phyloP scores from a whole-genome alignment of 2,329 filamentous ascomycete species.

The Aspergillus neotritici region DNA sequence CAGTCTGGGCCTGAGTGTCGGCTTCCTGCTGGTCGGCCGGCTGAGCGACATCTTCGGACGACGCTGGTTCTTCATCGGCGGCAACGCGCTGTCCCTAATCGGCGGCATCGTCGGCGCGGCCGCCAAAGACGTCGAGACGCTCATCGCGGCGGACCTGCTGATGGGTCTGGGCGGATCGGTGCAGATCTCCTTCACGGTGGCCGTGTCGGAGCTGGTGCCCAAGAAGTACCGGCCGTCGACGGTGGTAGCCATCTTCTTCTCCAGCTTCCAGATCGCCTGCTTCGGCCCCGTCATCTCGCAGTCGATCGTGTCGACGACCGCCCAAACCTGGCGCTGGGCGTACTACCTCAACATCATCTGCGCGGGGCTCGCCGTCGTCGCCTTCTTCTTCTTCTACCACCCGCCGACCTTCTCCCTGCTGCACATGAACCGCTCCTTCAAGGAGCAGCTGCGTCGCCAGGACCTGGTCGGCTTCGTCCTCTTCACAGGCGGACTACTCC shows the following conservation, averaged over 20 bases:
- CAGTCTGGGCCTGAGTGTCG: conserved; percentile 22
- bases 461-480: conserved; percentile 45
- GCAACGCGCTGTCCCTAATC: conserved; percentile 28
- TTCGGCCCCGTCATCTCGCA: conserved; percentile 45
- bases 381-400: conserved; percentile 5
- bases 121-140: conserved; percentile 31
- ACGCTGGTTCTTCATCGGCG: conserved; percentile 28
- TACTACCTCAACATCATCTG: conserved; percentile 48
- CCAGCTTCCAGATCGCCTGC: conserved; percentile 24
- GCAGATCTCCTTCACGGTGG: conserved; percentile 36
- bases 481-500: conserved; percentile 37
- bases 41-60: conserved; percentile 35
- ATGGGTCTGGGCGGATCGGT: conserved; percentile 33
- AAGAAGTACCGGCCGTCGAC: conserved; percentile 33
- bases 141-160: conserved; percentile 37
- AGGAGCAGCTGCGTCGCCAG: too few relatives aligned
- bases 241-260: conserved; percentile 29
- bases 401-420: conserved; percentile 40
- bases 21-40: conserved; percentile 28
- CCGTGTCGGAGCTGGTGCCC: conserved; percentile 36
- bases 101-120: conserved; percentile 35
- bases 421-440: conserved; percentile 19
- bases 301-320: conserved; percentile 41
- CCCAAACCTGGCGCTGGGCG: conserved; percentile 45
- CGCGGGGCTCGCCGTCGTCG: conserved; percentile 24